Evolutionary conservation across 345 rosid genomes (phyloP), one percentile per base, ranked within the genome.

Genomic region (Rhizophora mangle): DNA sequence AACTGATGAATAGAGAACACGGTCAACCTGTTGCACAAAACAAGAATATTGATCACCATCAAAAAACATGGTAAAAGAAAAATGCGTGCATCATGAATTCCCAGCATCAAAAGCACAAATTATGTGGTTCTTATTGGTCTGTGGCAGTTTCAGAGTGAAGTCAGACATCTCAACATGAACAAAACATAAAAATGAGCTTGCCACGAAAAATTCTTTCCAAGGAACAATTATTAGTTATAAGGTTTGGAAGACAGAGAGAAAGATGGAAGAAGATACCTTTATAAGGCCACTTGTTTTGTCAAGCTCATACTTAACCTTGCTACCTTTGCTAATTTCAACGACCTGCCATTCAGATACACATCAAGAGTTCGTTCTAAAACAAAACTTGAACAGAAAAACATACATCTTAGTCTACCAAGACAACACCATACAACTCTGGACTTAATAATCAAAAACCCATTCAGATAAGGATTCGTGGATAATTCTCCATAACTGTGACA

Each of bases 291-390:
- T 87, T 39, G 30, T 60, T 82, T 96, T 96, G 93, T 96, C 98
- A 5, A 96, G 92, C 80, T 96, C 98, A 37, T 96, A 96, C 85
- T 96, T 92, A 24, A 96, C 99, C 84, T 96, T 92, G 82, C 98
- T 82, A 8, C 99, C 99, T 75, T 92, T 92, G 69, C 98, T 71
- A 68, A 96, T 96, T 77, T 96, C 99, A 72, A 96, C 83, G 55
- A 96, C 97, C 99, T 96, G 84, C 65, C 53, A 61, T 59, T 59
- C 22, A 66, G 67, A 60, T 43, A 15, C 16, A 66, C 47, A 36
- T 65, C 49, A 67, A 61, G 30, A 18, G 24, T 7, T 47, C 13
- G 16, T 60, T 43, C 67, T 47, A 30, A 19, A 62, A 60, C 39
- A 54, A 36, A 30, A 37, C 47, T 65, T 46, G 29, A 24, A 24